Evolutionary conservation across 192 early-diverging fungal genomes (phyloP), one percentile per base, ranked within the genome.

Genomic region (Backusella westeae): DNA sequence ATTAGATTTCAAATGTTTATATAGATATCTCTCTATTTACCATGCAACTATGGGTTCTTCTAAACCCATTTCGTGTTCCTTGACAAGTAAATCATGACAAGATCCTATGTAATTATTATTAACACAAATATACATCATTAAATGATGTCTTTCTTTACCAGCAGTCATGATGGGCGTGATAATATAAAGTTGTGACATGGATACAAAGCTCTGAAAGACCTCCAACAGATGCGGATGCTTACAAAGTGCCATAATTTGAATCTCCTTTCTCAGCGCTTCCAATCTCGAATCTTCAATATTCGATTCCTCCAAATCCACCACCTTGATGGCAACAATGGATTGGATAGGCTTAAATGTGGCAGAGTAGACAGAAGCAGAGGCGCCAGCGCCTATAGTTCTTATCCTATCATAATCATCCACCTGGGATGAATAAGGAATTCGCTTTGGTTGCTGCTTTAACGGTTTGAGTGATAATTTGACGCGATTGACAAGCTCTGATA

Each of bases 141-240:
- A 38, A 53, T 52, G n/a, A 52, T 23, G 3, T 56, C 19, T 19
- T 32, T 49, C 3, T 19, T 71, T 69, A 77, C 80, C 80, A 49
- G 80, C 80, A 41, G 80, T 71, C 80, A 81, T 81, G 53, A 77
- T 74, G 8, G 80, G 80, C 1, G 76, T 81, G 6, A 81, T 68
- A 35, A 81, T 81, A 56, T 75, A 77, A n/a, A 81, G 63, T 14
- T 75, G 32, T 19, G 80, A 81, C 14, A n/a, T 59, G 10, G 34
- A 69, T 14, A 78, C 73, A 72, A 81, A 81, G 59, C 80, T 81
- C 39, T 77, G 76, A 34, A 70, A 56, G 8, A 81, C 73, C 23
- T 77, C 72, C 12, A 81, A 49, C 14, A 81, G n/a, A 67, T 81
- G 72, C 12, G 38, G 67, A 34, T 81, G 80, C 23, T 70, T 74